Evolutionary conservation across 2,329 filamentous ascomycete species (phyloP).

Genomic region (Pseudogymnoascus sp.): DNA sequence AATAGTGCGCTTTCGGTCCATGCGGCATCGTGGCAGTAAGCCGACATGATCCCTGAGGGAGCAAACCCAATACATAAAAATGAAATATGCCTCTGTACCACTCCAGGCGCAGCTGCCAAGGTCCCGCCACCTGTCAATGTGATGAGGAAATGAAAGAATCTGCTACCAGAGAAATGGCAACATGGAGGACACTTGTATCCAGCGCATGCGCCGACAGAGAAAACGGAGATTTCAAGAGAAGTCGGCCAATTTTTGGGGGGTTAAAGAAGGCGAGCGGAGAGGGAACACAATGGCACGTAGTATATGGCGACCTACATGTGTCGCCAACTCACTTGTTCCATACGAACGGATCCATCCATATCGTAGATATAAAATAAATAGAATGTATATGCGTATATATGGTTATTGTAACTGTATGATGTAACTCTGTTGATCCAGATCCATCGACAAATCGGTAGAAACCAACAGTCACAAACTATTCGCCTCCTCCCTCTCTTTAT

Average conservation of each 20-base stretch:
- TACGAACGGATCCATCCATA: not conserved
- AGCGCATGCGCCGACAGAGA: not conserved
- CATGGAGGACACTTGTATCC: not conserved
- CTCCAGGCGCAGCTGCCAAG: not conserved
- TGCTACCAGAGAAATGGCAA: not conserved
- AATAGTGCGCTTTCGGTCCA: not conserved
- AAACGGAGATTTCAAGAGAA: not conserved
- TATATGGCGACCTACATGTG: not conserved
- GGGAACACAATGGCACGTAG: not conserved
- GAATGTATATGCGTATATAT: not conserved
- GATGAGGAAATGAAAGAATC: not conserved
- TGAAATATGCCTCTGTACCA: not conserved
- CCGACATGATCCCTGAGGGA: not conserved
- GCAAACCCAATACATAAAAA: conserved; percentile 5
- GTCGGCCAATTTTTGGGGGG: not conserved
- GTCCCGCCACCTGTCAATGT: not conserved
- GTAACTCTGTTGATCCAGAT: not conserved
- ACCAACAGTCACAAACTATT: not conserved
- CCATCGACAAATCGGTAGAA: not conserved
- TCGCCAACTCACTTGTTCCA: not conserved
- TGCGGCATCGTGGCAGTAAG: conserved; percentile 1
- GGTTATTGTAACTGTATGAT: not conserved
- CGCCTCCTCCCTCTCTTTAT: not conserved
- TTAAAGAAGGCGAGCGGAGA: not conserved
- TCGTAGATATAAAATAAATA: not conserved